Conservation (phyloP, 2,329 filamentous ascomycete genomes). For the Penicillium sp. region DNA sequence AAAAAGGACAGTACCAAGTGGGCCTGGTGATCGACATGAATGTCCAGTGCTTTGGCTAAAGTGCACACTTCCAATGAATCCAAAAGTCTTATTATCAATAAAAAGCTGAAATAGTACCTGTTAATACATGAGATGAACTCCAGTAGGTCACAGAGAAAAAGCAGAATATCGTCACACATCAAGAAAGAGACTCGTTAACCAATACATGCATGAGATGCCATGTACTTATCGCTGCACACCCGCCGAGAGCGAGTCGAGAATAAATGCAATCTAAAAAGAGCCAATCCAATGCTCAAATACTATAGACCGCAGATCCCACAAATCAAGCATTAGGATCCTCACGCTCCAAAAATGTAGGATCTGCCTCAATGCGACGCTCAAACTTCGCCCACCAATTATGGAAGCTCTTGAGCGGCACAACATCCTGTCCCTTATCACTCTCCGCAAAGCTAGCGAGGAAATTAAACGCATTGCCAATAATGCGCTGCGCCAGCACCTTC, state of each 20-base stretch:
- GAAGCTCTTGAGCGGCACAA: constrained; percentile 91
- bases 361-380: constrained; percentile 77
- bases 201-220: constrained; percentile 7
- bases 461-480: constrained; percentile 97
- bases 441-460: constrained; percentile 86
- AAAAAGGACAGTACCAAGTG: background rate
- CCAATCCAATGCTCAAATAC: background rate
- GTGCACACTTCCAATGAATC: no score
- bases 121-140: background rate
- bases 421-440: constrained; percentile 66
- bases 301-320: background rate
- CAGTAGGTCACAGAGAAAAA: constrained; percentile 2
- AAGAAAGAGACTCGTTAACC: constrained; percentile 13
- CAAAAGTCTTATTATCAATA: background rate
- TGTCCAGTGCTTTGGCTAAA: no score
- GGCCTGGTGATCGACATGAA: no score
- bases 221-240: constrained; percentile 6
- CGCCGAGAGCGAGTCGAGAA: background rate
- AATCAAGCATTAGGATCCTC: constrained; percentile 48
- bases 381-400: constrained; percentile 99
- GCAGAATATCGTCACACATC: constrained; percentile 5
- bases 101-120: background rate
- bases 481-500: constrained; percentile 79
- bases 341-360: constrained; percentile 85
- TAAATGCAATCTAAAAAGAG: constrained; percentile 1